Evolutionary conservation across 2,329 filamentous ascomycete genomes (phyloP), one percentile per base, ranked within the genome.

Genomic region (Tolypocladium sp.): DNA sequence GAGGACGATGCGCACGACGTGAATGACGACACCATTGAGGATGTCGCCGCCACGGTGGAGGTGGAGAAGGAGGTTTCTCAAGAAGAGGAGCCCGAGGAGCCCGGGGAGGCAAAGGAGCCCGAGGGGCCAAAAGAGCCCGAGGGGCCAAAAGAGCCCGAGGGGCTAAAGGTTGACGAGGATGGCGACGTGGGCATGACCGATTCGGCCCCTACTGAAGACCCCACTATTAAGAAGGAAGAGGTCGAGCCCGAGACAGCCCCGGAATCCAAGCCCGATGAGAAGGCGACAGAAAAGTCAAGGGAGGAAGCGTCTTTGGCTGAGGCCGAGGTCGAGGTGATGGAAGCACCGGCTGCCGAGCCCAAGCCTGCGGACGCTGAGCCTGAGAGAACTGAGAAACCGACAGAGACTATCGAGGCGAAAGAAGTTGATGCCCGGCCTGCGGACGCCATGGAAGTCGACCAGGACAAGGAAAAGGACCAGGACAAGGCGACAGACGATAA

Each of bases 131-230:
- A 52, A 4, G 54, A 59, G 25, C 13, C 15, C 46, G 13, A 30
- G 27, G 27, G 9, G 42, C 38, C 59, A 7, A 62, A 69, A 42
- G 63, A 63, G 15, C 33, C 56, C 41, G 62, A 71, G 42, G 69
- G 69, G 22, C 59, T 66, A 5, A 73, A 73, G 40, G 68, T 76
- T 5, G 80, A 83, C 37, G 69, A 68, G 2, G 79, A 82, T 59
- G 79, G 79, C 15, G 79, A 83, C 64, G 72, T 82, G 8, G 78
- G 79, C 12, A 83, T 83, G 79, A 72, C 70, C 2, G 78, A 77
- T 51, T 63, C 74, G 2, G 68, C 70, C 0, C 62, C 71, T 1
- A 63, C 63, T 12, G 65, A 71, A 15, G 66, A 69, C 46, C 65
- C 72, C n/a, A 63, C 67, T 9, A 74, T 77, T 53, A 76, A 77